Evolutionary conservation across 345 rosid species (phyloP), one percentile per base, ranked within the genome.

Genomic region (Limnanthes douglasii): DNA sequence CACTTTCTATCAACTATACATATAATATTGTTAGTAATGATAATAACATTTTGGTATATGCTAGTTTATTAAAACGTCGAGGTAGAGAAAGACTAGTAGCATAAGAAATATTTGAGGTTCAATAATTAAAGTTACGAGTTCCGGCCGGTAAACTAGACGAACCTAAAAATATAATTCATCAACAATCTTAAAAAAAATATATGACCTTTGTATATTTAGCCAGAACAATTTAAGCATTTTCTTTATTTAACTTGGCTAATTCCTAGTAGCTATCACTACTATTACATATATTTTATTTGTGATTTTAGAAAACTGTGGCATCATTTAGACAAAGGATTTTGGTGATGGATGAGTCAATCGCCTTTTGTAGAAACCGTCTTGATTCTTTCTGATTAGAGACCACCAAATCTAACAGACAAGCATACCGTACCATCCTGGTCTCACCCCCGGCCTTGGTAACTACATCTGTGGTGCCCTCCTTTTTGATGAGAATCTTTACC

Each of bases 401-500:
- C n/a, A n/a, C n/a, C n/a, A n/a, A n/a, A n/a, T n/a, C n/a, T n/a
- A n/a, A n/a, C n/a, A n/a, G n/a, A n/a, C n/a, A n/a, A n/a, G n/a
- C n/a, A n/a, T n/a, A n/a, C n/a, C n/a, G n/a, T n/a, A n/a, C n/a
- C n/a, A n/a, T n/a, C n/a, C n/a, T n/a, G n/a, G n/a, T n/a, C n/a
- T n/a, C n/a, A n/a, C n/a, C n/a, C n/a, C n/a, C n/a, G 95, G 84
- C 12, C 94, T 88, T 3, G 95, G 94, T 11, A 21, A 88, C 28
- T 79, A 68, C 75, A 56, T 88, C 58, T 88, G 95, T 0, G 95
- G 95, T 2, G 86, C 97, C 28, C 83, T 88, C 49, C 66, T 88
- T 34, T 88, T 88, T 22, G 97, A 88, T 72, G 98, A 88, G 65
- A 88, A 95, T 43, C 77, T 88, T 12, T 88, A 83, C 66, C 97